Evolutionary conservation across 1,284 basidiomycete genomes (phyloP), one percentile per base, ranked within the genome.

Genomic region (Tilletia horrida): DNA sequence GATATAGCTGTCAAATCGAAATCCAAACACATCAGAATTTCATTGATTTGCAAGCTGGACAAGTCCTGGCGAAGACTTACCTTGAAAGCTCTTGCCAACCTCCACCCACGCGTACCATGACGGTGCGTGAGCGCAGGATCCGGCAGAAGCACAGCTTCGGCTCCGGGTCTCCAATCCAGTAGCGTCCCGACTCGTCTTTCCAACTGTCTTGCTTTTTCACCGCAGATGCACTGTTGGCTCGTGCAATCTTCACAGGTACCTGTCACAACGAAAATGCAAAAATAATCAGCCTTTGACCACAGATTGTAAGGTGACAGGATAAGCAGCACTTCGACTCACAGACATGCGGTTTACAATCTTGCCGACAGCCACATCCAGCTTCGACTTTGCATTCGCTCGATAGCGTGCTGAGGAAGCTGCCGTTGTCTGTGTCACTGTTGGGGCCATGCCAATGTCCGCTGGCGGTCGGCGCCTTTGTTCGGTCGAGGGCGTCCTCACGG

Each of bases 281-380:
- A n/a, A 62, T 62, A n/a, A 55, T 55, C 59, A 62, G 29, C 14
- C 50, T 21, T 23, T 13, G n/a, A 55, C n/a, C n/a, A n/a, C n/a
- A n/a, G n/a, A n/a, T n/a, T n/a, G n/a, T n/a, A n/a, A n/a, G n/a
- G n/a, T n/a, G n/a, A n/a, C n/a, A n/a, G n/a, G n/a, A n/a, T n/a
- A n/a, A n/a, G n/a, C n/a, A 62, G 14, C 21, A 3, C 18, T 11
- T 13, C 2, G 1, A 50, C 63, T 64, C 52, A 93, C 89, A 18
- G 91, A 88, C 50, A 97, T 85, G 69, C 88, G 88, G 82, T 96
- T 96, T 69, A 97, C 87, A 59, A 97, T 90, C 73, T 90, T 88
- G 7, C 91, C 92, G 52, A 97, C 90, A 1, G 93, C 93, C 27
- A 94, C 87, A 80, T 97, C 94, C 1, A 97, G 86, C 77, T 90